These are phyloP conservation scores for Penicillium glabrum DNA, from an alignment of 2,329 filamentous ascomycete genomes.

Conservation along the genomic window DNA sequence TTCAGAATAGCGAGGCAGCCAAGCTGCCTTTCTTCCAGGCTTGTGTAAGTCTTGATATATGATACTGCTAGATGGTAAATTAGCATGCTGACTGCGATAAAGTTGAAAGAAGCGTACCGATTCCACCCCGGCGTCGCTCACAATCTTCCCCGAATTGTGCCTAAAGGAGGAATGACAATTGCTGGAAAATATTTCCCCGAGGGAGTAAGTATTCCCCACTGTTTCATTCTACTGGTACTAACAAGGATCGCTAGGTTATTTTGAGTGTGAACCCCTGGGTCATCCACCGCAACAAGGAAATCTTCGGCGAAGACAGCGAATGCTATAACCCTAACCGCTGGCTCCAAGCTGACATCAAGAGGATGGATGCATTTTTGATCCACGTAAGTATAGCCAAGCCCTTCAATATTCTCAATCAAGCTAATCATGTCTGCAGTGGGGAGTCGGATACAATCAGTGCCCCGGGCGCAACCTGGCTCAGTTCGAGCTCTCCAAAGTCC, in stretches of 20 bases:
- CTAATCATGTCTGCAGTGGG: slow-evolving; percentile 2
- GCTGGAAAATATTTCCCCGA: slow-evolving; percentile 27
- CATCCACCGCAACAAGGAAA: slow-evolving; percentile 18
- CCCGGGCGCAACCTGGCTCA: slow-evolving; percentile 12
- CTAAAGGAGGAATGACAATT: slow-evolving; percentile 32
- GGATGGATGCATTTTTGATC: slow-evolving; percentile 11
- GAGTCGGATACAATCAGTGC: slow-evolving; percentile 13
- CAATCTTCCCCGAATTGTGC: slow-evolving; percentile 31
- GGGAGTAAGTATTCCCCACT: slow-evolving; percentile 17
- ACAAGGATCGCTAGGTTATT: slow-evolving; percentile 7
- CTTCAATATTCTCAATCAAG: background rate
- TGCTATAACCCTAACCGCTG: slow-evolving; percentile 25
- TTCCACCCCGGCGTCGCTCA: slow-evolving; percentile 33
- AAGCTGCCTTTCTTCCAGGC: slow-evolving; percentile 38
- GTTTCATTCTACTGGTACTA: background rate
- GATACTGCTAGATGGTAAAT: background rate
- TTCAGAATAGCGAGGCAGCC: slow-evolving; percentile 28
- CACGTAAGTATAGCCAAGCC: slow-evolving; percentile 7
- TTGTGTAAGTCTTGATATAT: slow-evolving; percentile 21
- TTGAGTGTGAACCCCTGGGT: slow-evolving; percentile 37
- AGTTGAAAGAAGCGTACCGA: slow-evolving; percentile 41
- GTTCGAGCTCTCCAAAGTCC: slow-evolving; percentile 12
- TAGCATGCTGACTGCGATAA: background rate
- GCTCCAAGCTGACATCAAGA: slow-evolving; percentile 5
- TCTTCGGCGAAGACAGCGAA: slow-evolving; percentile 25